Conservation (phyloP, 1,284 basidiomycete genomes). For the Rhodotorula sp. region DNA sequence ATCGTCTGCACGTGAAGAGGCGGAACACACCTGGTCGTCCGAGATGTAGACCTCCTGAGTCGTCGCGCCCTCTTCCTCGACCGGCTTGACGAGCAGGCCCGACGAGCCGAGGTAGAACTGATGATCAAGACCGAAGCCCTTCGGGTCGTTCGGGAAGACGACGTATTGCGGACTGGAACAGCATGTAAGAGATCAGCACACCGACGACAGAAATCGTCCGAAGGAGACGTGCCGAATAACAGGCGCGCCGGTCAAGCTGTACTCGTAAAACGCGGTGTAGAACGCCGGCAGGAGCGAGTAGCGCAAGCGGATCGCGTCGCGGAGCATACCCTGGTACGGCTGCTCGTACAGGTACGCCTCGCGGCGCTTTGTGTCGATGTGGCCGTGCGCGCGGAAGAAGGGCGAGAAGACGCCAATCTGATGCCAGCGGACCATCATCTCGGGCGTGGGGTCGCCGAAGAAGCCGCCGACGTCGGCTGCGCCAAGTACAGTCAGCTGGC, state of each 20-base stretch:
- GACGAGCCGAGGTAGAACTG: constrained; percentile 90
- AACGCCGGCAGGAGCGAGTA: constrained; percentile 89
- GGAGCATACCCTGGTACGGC: constrained; percentile 78
- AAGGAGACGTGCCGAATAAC: constrained; percentile 65
- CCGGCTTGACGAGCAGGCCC: constrained; percentile 88
- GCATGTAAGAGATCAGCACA: neutral
- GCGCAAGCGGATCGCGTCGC: constrained; percentile 76
- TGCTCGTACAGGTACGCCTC: constrained; percentile 93
- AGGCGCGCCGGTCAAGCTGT: constrained; percentile 74
- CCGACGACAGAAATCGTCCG: no score
- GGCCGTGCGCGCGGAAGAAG: constrained; percentile 98
- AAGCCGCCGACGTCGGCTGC: constrained; percentile 95
- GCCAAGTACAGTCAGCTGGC: neutral
- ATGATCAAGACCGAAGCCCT: constrained; percentile 85
- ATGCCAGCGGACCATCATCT: constrained; percentile 97
- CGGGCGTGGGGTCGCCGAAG: constrained; percentile 92
- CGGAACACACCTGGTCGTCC: constrained; percentile 69
- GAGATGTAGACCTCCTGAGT: constrained; percentile 79
- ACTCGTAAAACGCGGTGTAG: constrained; percentile 94
- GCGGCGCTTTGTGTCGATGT: constrained; percentile 95
- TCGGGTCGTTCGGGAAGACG: constrained; percentile 81
- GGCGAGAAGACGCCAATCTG: constrained; percentile 92
- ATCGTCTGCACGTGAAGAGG: no score
- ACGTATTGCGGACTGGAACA: constrained; percentile 81
- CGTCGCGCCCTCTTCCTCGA: constrained; percentile 72